A percentile compares a stretch with the other conserved stretches of the same genome.
These are phyloP conservation scores for Cornus suecica DNA, from an alignment of 148 eudicot genomes.

Conservation along the genomic window DNA sequence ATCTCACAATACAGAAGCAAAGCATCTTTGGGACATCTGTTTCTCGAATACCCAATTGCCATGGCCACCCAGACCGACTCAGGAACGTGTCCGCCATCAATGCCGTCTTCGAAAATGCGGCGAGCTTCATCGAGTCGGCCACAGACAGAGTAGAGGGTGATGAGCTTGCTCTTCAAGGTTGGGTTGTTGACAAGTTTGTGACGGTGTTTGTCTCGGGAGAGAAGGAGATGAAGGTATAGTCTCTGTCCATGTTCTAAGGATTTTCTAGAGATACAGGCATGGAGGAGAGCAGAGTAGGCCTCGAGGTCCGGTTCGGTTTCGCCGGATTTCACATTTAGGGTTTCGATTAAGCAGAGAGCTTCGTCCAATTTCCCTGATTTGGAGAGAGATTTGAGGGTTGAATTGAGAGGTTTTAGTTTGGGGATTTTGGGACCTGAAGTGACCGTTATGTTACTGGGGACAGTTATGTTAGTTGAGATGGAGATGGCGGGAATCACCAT, in stretches of 20 bases:
- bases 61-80: conserved; percentile 39
- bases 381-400: conserved; percentile 29
- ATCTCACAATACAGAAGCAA: conserved; percentile 31
- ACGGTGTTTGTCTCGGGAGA: conserved; percentile 3
- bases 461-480: conserved; percentile 17
- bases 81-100: background rate
- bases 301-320: conserved; percentile 12
- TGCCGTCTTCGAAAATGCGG: conserved; percentile 24
- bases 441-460: conserved; percentile 20
- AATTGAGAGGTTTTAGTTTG: conserved; percentile 15
- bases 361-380: conserved; percentile 31
- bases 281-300: conserved; percentile 30
- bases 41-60: conserved; percentile 43
- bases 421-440: conserved; percentile 12
- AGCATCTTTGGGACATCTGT: conserved; percentile 29
- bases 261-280: conserved; percentile 33
- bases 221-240: conserved; percentile 33
- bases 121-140: conserved; percentile 33
- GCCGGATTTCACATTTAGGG: conserved; percentile 9
- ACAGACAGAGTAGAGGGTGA: conserved; percentile 41
- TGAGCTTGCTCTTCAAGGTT: conserved; percentile 29
- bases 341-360: conserved; percentile 26
- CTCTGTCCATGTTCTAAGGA: conserved; percentile 35
- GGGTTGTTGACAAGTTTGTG: conserved; percentile 18
- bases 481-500: conserved; percentile 25